These are phyloP conservation scores for Pistacia vera DNA, from an alignment of 345 rosid genomes.

Conservation along the genomic window DNA sequence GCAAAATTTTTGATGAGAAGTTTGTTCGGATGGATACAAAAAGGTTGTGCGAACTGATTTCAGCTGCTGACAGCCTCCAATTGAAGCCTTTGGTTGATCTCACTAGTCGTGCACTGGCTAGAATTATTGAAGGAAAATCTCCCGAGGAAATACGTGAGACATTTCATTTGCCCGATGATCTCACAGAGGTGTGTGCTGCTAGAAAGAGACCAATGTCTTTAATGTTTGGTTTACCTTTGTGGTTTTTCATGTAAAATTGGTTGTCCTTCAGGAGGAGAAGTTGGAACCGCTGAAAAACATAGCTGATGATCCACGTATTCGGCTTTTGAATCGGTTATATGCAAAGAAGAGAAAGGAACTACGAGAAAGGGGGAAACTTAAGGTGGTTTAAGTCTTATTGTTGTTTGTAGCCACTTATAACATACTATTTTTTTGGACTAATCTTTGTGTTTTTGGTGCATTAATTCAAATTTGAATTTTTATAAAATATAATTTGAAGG, in stretches of 20 bases:
- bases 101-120: conserved; percentile 75
- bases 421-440: background rate
- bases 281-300: conserved; percentile 69
- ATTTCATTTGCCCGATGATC: conserved; percentile 75
- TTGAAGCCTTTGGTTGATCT: conserved; percentile 76
- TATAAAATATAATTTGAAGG: background rate
- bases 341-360: conserved; percentile 68
- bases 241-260: conserved; percentile 20
- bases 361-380: conserved; percentile 57
- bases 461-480: background rate
- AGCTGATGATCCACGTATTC: conserved; percentile 67
- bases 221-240: conserved; percentile 17
- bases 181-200: conserved; percentile 58
- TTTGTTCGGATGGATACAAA: conserved; percentile 69
- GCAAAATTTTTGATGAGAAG: conserved; percentile 63
- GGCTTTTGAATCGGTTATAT: conserved; percentile 65
- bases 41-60: conserved; percentile 72
- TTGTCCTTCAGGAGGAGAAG: conserved; percentile 57
- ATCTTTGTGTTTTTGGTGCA: background rate
- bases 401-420: background rate
- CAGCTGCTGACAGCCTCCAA: conserved; percentile 79
- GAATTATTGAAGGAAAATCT: conserved; percentile 76
- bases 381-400: conserved; percentile 36
- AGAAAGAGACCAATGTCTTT: conserved; percentile 9
- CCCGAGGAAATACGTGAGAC: conserved; percentile 74